Evolutionary conservation across 1,139 yeast genomes (phyloP).

Genomic region (Yamadazyma jaroonii): DNA sequence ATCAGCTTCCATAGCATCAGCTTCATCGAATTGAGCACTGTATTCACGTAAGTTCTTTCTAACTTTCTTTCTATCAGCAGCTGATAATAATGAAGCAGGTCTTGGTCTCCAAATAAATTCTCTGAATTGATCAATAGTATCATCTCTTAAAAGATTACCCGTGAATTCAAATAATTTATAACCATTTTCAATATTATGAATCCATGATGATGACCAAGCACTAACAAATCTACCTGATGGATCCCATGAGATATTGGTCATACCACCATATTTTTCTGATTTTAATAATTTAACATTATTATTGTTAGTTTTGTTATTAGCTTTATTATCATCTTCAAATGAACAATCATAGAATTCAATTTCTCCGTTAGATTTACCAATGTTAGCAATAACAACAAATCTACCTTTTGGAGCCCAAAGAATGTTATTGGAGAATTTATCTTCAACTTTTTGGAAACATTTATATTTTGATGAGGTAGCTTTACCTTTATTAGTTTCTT

Average conservation of each 20-base stretch:
- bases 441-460: slow-evolving; percentile 47
- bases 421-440: slow-evolving; percentile 71
- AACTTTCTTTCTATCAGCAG: slow-evolving; percentile 83
- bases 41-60: slow-evolving; percentile 87
- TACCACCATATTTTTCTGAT: slow-evolving; percentile 66
- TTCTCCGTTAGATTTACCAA: slow-evolving; percentile 62
- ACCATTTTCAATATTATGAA: slow-evolving; percentile 85
- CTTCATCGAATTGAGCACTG: slow-evolving; percentile 90
- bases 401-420: slow-evolving; percentile 94
- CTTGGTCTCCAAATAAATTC: slow-evolving; percentile 97
- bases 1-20: slow-evolving; percentile 95
- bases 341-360: slow-evolving; percentile 86
- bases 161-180: slow-evolving; percentile 83
- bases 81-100: slow-evolving; percentile 73
- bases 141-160: slow-evolving; percentile 75
- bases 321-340: slow-evolving; percentile 62
- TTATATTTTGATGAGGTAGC: slow-evolving; percentile 30
- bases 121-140: slow-evolving; percentile 76
- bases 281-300: slow-evolving; percentile 65
- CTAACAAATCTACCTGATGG: slow-evolving; percentile 91
- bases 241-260: slow-evolving; percentile 91
- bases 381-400: slow-evolving; percentile 74
- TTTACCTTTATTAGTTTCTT: slow-evolving; percentile 90
- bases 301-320: slow-evolving; percentile 29
- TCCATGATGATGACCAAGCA: slow-evolving; percentile 86